Evolutionary conservation across 139 green algal genomes (phyloP), one percentile per base, ranked within the genome.

Genomic region (Zygnema cylindricum): DNA sequence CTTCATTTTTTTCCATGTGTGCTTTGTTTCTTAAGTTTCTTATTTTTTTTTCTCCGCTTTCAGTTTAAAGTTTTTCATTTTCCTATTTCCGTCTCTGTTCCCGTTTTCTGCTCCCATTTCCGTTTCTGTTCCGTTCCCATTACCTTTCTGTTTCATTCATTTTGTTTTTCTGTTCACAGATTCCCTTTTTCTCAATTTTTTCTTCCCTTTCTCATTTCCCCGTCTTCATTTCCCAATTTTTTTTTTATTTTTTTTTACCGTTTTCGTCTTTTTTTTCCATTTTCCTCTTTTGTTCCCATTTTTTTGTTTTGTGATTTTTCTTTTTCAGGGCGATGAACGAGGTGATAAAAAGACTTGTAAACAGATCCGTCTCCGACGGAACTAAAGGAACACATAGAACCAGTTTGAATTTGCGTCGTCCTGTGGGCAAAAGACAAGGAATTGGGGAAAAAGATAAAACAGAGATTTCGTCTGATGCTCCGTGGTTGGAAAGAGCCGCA

Each of bases 401-500:
- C 16, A 7, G 16, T 63, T 16, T 63, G 49, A 63, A 63, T 63
- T 63, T 63, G 49, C 49, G 49, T 16, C 7, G 49, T 25, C 49
- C 49, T 25, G 16, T 63, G 7, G 49, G 49, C 7, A 63, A 63
- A 16, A 16, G 49, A 63, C 7, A 63, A 16, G 49, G 49, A 63
- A 16, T 63, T 7, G 49, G 49, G 16, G 49, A 16, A 63, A 16
- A 63, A 16, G 49, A 16, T 25, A 16, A 25, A 16, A 16, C 7
- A 63, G 49, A 16, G 49, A 7, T 63, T 16, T 63, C 49, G 49
- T n/a, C n/a, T n/a, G 49, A 63, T 7, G 49, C 49, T 63, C 49
- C 71, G 11, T 79, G 71, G 71, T 43, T 79, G 36, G 71, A 79
- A 16, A 79, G 71, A 79, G 71, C 71, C 7, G 71, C 38, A 55